Evolutionary conservation across 306 rosid species (phyloP), one percentile per base, ranked within the genome.

Genomic region (Oxytropis ochrocephala): DNA sequence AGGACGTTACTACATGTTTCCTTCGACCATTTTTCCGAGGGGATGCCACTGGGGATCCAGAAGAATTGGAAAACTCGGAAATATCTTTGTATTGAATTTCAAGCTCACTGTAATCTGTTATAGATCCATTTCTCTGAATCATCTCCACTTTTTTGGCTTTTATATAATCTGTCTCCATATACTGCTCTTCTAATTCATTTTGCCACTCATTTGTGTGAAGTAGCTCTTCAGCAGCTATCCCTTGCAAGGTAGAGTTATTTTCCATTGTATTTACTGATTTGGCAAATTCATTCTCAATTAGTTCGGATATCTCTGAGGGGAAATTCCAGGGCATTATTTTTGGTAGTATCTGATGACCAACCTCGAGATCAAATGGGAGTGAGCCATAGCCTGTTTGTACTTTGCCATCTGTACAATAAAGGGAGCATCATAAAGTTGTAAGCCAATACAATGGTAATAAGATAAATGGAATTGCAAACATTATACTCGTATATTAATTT

Each of bases 261-360:
- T 85, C 85, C 82, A 75, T 85, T 77, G 30, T 52, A 58, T 75
- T 79, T 75, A 78, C 42, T 29, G 85, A 79, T 70, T 70, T 63
- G 16, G 76, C 61, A 19, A 90, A 65, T 83, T 91, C 95, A 6
- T 84, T 81, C 62, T 87, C 97, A 64, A 90, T 76, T 60, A 78
- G 71, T 79, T 90, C 86, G 8, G 95, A 87, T 71, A 94, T 70
- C 76, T 76, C 80, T 59, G 97, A 94, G 65, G 97, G 95, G 54
- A 85, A 88, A 70, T 69, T 86, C 99, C 99, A 94, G n/a, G 99
- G 96, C 75, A 94, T 79, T 38, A 88, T 75, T 79, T 78, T 89
- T 14, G 98, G 90, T 49, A 94, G 85, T 50, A 94, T 80, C 49
- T 61, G 92, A 80, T 88, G 88, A 54, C 88, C 88, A 85, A 82